Base-by-base conservation (phyloP, 139 green algal species). In the Mesotaenium endlicherianum region DNA sequence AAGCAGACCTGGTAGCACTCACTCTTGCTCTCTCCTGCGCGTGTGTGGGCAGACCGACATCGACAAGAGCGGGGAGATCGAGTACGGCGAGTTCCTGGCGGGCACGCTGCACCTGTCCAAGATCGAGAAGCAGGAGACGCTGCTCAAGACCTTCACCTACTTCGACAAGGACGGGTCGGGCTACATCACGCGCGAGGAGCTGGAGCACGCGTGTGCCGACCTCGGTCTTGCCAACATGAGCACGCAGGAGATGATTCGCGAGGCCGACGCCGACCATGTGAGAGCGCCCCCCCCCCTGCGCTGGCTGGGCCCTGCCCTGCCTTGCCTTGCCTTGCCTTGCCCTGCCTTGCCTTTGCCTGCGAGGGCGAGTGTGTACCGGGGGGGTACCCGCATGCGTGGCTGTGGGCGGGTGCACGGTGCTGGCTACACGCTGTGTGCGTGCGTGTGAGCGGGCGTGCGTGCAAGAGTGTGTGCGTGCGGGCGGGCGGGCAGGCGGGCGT, bases 71-170 rank as follows among this genome's bases (percentile, higher is more conserved):
- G 89, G 89, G 17, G 50, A 43, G 55, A 97, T 98, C 58, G 95
- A 98, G 76, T 98, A 98, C 83, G 92, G 97, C 80, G 91, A 91
- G 77, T 95, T 95, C 76, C 85, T 95, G 26, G 91, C 92, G 2
- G 92, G 89, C 1, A 94, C 92, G 16, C 67, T 95, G 69, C 55
- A 87, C 30, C 34, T 87, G 40, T 77, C 20, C 45, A 91, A 89
- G 72, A 38, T 91, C n/a, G 70, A 89, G 8, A 77, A 84, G 36
- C 34, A 85, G 30, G 86, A 92, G 55, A 83, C 86, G 77, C 38
- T 92, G 20, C 16, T 77, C 11, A 45, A 41, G 11, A 84, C 89
- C 16, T 92, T 92, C 41, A 40, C 11, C 31, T 70, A 84, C 34
- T 89, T 89, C 38, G 84, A 89, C 58, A 75, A 30, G 36, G 79